A percentile compares a stretch with the other conserved stretches of the same genome.
phyloP scores from a whole-genome alignment of 331 rosid species.

The Spiraea crenata region DNA sequence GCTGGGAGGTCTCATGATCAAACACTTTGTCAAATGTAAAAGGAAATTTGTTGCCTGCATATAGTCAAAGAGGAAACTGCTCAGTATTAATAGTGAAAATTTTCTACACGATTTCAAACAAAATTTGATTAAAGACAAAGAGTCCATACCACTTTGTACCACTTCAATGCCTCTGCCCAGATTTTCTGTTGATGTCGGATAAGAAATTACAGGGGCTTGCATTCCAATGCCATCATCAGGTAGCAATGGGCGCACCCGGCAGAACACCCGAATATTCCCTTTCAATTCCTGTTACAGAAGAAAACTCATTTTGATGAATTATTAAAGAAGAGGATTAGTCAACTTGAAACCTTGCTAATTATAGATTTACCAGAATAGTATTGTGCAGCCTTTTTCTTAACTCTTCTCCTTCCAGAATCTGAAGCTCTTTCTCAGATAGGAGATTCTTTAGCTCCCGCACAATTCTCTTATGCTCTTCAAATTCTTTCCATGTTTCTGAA shows the following conservation, averaged over 20 bases:
- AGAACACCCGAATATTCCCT: constrained; percentile 95
- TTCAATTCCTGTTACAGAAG: constrained; percentile 62
- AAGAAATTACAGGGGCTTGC: constrained; percentile 57
- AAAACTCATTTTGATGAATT: neutral
- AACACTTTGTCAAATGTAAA: constrained; percentile 96
- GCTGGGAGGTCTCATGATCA: constrained; percentile 75
- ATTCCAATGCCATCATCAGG: constrained; percentile 68
- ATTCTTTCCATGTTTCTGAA: constrained; percentile 50
- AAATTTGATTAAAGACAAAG: neutral
- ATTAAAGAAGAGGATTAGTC: constrained; percentile 4
- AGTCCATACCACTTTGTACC: constrained; percentile 60
- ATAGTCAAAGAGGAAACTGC: constrained; percentile 10
- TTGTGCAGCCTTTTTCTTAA: constrained; percentile 76
- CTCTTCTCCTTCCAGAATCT: constrained; percentile 70
- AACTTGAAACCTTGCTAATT: neutral
- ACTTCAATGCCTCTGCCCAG: constrained; percentile 83
- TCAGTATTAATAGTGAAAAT: neutral
- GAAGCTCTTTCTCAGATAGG: constrained; percentile 57
- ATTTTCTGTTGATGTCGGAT: constrained; percentile 74
- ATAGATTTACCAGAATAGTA: constrained; percentile 62
- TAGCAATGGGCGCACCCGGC: constrained; percentile 89
- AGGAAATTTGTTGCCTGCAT: constrained; percentile 71
- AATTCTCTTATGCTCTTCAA: constrained; percentile 57
- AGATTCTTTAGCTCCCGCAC: constrained; percentile 56
- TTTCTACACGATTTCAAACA: neutral